Percentiles rank a stretch among this genome's conserved stretches.
Conservation (phyloP, 257 asterid genomes). For the Solanum pennellii region DNA sequence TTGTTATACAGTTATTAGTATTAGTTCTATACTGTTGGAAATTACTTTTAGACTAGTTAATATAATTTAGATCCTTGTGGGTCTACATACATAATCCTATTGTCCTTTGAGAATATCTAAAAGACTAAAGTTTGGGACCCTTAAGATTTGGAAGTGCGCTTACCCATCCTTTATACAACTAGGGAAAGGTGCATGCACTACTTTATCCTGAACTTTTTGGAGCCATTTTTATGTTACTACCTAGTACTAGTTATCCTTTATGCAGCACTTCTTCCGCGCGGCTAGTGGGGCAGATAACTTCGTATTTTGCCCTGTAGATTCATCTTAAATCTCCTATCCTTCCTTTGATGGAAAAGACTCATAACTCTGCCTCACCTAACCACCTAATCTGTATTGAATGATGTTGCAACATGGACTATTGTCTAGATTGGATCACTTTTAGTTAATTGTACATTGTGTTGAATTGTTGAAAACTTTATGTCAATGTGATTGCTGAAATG, state of each 20-base stretch:
- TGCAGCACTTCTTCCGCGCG: neutral
- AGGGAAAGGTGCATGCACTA: neutral
- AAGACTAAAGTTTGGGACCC: constrained; percentile 3
- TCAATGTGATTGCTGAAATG: neutral
- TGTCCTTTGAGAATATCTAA: constrained; percentile 18
- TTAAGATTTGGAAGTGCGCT: constrained; percentile 7
- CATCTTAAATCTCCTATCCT: constrained; percentile 46
- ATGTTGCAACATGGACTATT: constrained; percentile 37
- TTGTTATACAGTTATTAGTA: neutral
- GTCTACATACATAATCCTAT: constrained; percentile 10
- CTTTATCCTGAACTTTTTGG: neutral
- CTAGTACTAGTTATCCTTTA: neutral
- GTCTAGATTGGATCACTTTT: constrained; percentile 22
- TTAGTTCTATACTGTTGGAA: neutral
- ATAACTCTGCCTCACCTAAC: constrained; percentile 36
- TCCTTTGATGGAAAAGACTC: constrained; percentile 32
- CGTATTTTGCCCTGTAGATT: constrained; percentile 4
- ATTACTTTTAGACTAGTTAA: constrained; percentile 15
- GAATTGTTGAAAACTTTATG: neutral
- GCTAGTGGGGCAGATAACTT: neutral
- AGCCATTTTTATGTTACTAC: neutral
- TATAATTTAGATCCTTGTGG: constrained; percentile 15
- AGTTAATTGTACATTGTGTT: neutral
- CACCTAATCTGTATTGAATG: constrained; percentile 35
- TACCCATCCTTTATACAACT: constrained; percentile 2